A percentile compares a stretch with the other conserved stretches of the same genome.
These are phyloP conservation scores for Fusarium xyrophilum DNA, from an alignment of 2,329 filamentous ascomycete species.

Conservation along the genomic window DNA sequence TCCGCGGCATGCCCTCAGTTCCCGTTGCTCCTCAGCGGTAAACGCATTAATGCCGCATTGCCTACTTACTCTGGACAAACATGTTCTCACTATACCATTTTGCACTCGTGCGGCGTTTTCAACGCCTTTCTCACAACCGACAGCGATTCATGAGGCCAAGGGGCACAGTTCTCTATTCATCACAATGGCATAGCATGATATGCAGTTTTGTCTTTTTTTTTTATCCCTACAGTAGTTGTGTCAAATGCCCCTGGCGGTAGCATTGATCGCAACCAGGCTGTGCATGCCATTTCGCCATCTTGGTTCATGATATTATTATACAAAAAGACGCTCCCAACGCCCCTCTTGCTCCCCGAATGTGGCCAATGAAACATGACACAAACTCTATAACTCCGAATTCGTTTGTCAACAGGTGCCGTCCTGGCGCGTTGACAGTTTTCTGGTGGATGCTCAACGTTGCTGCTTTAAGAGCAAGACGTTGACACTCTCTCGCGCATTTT, in stretches of 20 bases:
- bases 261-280: slow-evolving; percentile 14
- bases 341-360: slow-evolving; percentile 31
- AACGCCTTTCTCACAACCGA: slow-evolving; percentile 7
- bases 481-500: slow-evolving; percentile 68
- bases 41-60: neutral
- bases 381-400: slow-evolving; percentile 36
- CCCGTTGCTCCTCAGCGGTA: slow-evolving; percentile 61
- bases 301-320: slow-evolving; percentile 40
- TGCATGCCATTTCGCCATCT: slow-evolving; percentile 18
- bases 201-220: slow-evolving; percentile 11
- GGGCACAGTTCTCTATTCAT: slow-evolving; percentile 15
- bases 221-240: slow-evolving; percentile 15
- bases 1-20: slow-evolving; percentile 70
- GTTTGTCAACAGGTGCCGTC: slow-evolving; percentile 1
- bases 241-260: slow-evolving; percentile 6
- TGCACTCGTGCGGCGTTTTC: slow-evolving; percentile 22
- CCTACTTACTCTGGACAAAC: neutral
- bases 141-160: slow-evolving; percentile 12
- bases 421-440: neutral
- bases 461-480: slow-evolving; percentile 66
- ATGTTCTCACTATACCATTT: slow-evolving; percentile 14
- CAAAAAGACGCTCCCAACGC: slow-evolving; percentile 40
- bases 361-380: slow-evolving; percentile 32
- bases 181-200: slow-evolving; percentile 21
- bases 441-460: slow-evolving; percentile 47